Evolutionary conservation across 2,329 filamentous ascomycete genomes (phyloP).

Genomic region (Coniochaeta prunicola): DNA sequence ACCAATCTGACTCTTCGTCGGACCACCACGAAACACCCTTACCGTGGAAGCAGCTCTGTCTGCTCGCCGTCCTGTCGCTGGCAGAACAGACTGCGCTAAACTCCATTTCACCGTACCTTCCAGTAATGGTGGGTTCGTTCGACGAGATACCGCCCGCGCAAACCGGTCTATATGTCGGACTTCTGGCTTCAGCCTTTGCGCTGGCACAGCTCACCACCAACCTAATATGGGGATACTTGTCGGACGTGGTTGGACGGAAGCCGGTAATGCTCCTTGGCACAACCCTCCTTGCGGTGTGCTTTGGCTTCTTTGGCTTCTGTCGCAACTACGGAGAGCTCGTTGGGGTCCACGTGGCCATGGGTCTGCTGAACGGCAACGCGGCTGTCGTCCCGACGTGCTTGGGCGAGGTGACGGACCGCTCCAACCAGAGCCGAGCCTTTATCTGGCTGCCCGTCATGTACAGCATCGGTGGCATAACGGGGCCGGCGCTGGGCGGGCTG

Average conservation of each 20-base stretch:
- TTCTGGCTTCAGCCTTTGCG: slow-evolving; percentile 86
- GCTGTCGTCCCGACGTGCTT: slow-evolving; percentile 89
- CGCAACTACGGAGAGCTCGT: slow-evolving; percentile 76
- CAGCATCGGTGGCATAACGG: slow-evolving; percentile 86
- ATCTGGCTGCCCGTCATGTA: slow-evolving; percentile 96
- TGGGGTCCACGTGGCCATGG: slow-evolving; percentile 82
- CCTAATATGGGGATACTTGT: slow-evolving; percentile 83
- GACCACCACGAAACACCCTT: slow-evolving; percentile 62
- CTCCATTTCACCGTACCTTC: slow-evolving; percentile 91
- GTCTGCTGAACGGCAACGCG: slow-evolving; percentile 88
- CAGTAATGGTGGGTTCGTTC: slow-evolving; percentile 83
- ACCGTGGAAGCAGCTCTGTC: slow-evolving; percentile 72
- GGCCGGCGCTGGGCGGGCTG: slow-evolving; percentile 82
- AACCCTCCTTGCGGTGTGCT: slow-evolving; percentile 72
- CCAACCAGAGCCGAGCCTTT: slow-evolving; percentile 89
- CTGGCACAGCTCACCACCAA: slow-evolving; percentile 89
- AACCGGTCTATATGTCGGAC: slow-evolving; percentile 81
- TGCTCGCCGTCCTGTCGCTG: slow-evolving; percentile 82
- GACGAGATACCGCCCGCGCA: slow-evolving; percentile 65
- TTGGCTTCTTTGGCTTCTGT: slow-evolving; percentile 83
- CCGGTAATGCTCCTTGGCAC: slow-evolving; percentile 79
- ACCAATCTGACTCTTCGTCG: slow-evolving; percentile 16
- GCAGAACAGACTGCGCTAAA: slow-evolving; percentile 96
- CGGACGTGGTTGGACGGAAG: slow-evolving; percentile 72
- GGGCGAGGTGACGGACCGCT: slow-evolving; percentile 90